Percentiles rank a stretch among this genome's conserved stretches.
These are phyloP conservation scores for Smallanthus sonchifolius DNA, from an alignment of 129 eudicot species.

Conservation along the genomic window DNA sequence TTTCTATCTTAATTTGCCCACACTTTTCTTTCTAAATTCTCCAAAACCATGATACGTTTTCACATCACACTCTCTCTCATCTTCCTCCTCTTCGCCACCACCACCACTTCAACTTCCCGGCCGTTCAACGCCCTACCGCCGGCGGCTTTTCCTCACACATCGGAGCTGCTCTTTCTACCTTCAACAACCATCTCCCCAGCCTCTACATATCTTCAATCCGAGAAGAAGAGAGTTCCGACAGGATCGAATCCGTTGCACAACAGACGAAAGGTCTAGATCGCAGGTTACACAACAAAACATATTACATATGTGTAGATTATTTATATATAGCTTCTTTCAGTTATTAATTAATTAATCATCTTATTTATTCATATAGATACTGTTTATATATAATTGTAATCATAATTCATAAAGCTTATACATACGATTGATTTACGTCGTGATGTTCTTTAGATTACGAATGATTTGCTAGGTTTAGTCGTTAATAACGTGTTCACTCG, in stretches of 20 bases:
- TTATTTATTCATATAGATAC: too few species aligned
- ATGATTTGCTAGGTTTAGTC: too few species aligned
- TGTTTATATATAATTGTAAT: not conserved
- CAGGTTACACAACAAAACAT: too few species aligned
- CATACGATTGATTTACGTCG: not conserved
- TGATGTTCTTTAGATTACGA: too few species aligned
- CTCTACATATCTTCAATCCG: conserved; percentile 24
- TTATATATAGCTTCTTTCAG: too few species aligned
- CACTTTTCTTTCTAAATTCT: conserved; percentile 9
- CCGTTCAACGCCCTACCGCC: conserved; percentile 9
- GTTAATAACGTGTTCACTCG: too few species aligned
- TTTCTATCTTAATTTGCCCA: not conserved
- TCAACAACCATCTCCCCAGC: conserved; percentile 12
- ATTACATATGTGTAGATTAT: too few species aligned
- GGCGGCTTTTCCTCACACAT: conserved; percentile 12
- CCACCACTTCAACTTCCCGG: conserved; percentile 23
- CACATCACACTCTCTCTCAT: conserved; percentile 33
- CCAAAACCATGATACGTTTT: conserved; percentile 37
- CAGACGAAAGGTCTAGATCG: conserved; percentile 23
- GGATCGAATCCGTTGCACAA: conserved; percentile 69
- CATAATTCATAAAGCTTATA: not conserved
- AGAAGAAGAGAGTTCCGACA: conserved; percentile 47
- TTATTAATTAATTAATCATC: too few species aligned
- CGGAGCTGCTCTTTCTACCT: conserved; percentile 5
- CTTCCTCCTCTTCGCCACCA: not conserved